phyloP scores from a whole-genome alignment of 1,139 yeast species.

The Spencermartinsiella ligniputridi region DNA sequence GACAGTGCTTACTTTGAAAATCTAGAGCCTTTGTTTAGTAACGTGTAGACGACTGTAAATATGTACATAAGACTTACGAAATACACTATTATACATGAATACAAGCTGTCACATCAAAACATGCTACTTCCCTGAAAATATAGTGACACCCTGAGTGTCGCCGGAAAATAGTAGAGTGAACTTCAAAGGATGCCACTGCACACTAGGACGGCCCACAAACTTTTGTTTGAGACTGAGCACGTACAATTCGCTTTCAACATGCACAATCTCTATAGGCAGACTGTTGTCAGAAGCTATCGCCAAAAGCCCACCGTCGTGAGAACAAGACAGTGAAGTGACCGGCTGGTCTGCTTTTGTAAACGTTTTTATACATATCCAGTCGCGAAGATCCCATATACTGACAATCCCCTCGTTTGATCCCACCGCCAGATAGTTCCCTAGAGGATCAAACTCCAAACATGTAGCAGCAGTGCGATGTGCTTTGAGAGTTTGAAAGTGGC shows the following conservation, averaged over 20 bases:
- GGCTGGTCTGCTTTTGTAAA: slow-evolving; percentile 44
- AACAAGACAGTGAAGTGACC: slow-evolving; percentile 29
- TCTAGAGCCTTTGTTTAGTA: slow-evolving; percentile 10
- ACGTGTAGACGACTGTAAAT: background rate
- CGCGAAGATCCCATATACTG: slow-evolving; percentile 52
- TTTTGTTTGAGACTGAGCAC: slow-evolving; percentile 17
- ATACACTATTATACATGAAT: too few species aligned
- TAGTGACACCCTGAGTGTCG: slow-evolving; percentile 21
- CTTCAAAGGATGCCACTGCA: slow-evolving; percentile 33
- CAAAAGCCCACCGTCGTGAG: slow-evolving; percentile 34
- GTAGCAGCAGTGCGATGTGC: slow-evolving; percentile 56
- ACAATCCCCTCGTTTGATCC: slow-evolving; percentile 72
- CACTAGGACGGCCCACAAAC: slow-evolving; percentile 19
- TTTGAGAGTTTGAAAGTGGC: slow-evolving; percentile 26
- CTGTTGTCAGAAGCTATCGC: slow-evolving; percentile 32
- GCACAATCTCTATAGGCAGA: slow-evolving; percentile 30
- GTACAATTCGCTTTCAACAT: slow-evolving; percentile 28
- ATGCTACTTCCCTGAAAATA: slow-evolving; percentile 3
- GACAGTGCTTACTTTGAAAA: slow-evolving; percentile 48
- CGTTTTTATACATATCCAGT: slow-evolving; percentile 44
- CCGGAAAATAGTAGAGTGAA: slow-evolving; percentile 32
- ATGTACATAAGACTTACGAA: background rate
- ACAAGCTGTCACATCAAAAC: background rate
- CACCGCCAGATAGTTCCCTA: slow-evolving; percentile 50
- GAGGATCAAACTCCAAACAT: slow-evolving; percentile 51